Base-by-base conservation (phyloP, 768 basidiomycete species). In the Hygrophoropsis aurantiaca region DNA sequence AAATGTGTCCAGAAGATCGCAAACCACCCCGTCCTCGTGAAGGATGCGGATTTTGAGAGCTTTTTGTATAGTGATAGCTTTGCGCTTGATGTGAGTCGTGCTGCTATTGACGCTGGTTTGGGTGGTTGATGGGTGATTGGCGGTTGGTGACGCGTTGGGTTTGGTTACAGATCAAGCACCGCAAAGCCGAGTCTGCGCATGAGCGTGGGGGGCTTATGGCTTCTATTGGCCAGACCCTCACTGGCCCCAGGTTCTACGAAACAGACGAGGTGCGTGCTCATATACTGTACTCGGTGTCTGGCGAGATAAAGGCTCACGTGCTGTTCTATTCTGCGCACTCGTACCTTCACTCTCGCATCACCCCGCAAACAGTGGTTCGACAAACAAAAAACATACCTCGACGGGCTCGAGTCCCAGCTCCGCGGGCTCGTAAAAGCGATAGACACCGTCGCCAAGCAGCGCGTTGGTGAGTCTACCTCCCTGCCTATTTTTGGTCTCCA, bases 301-400 rank as follows among this genome's bases (percentile, higher is more conserved):
- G n/a, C n/a, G n/a, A n/a, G n/a, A n/a, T n/a, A n/a, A n/a, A n/a
- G n/a, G n/a, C n/a, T n/a, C n/a, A n/a, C n/a, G n/a, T n/a, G n/a
- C n/a, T n/a, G n/a, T n/a, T n/a, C n/a, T n/a, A n/a, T n/a, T n/a
- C n/a, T n/a, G n/a, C n/a, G n/a, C n/a, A n/a, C n/a, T n/a, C n/a
- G n/a, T n/a, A n/a, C n/a, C n/a, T n/a, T n/a, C n/a, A n/a, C n/a
- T n/a, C n/a, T n/a, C n/a, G n/a, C n/a, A n/a, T n/a, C n/a, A n/a
- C n/a, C n/a, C n/a, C n/a, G n/a, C n/a, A n/a, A n/a, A n/a, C n/a
- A 94, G 83, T 98, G 93, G 93, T 98, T 97, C 57, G 93, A 97
- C 58, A 79, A 81, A 52, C 86, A 93, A 62, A 90, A 87, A 49
- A 67, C 72, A 0, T 92, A 90, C 59, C 77, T 99, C 10, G 94